Conservation (phyloP, 495 filamentous ascomycete genomes). For the Aspergillus egyptiacus region DNA sequence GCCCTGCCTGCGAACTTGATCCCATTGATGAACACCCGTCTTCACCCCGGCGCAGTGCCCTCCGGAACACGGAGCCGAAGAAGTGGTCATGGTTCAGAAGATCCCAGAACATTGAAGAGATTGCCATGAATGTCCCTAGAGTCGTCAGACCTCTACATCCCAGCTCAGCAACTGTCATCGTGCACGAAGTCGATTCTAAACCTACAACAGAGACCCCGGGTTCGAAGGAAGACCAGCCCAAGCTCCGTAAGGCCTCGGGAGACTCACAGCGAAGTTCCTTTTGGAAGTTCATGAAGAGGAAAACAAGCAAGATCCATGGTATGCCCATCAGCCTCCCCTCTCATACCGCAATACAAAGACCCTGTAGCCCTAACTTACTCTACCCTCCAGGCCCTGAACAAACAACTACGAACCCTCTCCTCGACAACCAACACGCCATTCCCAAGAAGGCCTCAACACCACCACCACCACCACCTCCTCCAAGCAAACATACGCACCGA, state of each 20-base stretch:
- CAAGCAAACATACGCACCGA: constrained; percentile 7
- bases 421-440: no score
- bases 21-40: constrained; percentile 29
- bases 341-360: neutral
- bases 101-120: constrained; percentile 37
- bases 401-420: constrained; percentile 10
- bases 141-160: constrained; percentile 18
- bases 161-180: constrained; percentile 24
- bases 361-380: neutral
- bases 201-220: neutral
- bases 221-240: constrained; percentile 8
- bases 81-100: constrained; percentile 65
- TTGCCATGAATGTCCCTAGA: constrained; percentile 17
- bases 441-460: no score
- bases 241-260: constrained; percentile 2
- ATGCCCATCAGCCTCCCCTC: neutral
- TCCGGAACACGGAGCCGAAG: constrained; percentile 36
- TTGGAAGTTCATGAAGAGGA: constrained; percentile 32
- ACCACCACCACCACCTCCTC: no score
- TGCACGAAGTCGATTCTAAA: constrained; percentile 21
- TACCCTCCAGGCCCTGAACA: constrained; percentile 6
- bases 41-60: constrained; percentile 24
- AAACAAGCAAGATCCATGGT: constrained; percentile 26
- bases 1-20: constrained; percentile 20
- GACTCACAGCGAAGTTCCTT: constrained; percentile 18